phyloP scores from a whole-genome alignment of 306 rosid species.

The Mimosa pudica region DNA sequence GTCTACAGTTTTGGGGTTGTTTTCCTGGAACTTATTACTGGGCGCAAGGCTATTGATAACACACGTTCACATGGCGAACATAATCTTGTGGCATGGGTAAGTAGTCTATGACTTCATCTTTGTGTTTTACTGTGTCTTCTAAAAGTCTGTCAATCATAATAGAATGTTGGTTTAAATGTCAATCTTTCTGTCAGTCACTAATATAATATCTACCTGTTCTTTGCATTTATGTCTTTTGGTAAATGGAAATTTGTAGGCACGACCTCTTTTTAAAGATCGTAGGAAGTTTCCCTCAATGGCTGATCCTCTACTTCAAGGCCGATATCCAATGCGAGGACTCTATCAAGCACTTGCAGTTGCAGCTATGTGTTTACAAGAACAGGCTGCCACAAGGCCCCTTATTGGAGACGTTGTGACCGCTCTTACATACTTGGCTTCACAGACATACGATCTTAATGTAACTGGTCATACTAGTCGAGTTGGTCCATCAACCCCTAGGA shows the following conservation, averaged over 20 bases:
- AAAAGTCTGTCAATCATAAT: not conserved
- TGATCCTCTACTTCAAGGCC: slow-evolving; percentile 77
- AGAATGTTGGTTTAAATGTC: slow-evolving; percentile 19
- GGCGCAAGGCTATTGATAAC: slow-evolving; percentile 76
- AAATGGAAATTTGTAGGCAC: slow-evolving; percentile 50
- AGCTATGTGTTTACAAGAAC: slow-evolving; percentile 86
- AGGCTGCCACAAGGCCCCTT: slow-evolving; percentile 72
- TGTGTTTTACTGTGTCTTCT: not conserved
- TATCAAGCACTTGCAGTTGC: slow-evolving; percentile 84
- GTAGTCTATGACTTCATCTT: slow-evolving; percentile 32
- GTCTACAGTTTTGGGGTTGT: slow-evolving; percentile 88
- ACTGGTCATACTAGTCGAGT: slow-evolving; percentile 57
- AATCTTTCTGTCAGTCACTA: not conserved
- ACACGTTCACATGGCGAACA: slow-evolving; percentile 62
- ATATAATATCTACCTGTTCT: not conserved
- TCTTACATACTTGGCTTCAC: slow-evolving; percentile 72
- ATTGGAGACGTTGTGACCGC: slow-evolving; percentile 82
- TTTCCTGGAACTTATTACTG: slow-evolving; percentile 79
- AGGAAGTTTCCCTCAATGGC: slow-evolving; percentile 69
- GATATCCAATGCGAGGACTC: slow-evolving; percentile 69
- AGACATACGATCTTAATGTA: slow-evolving; percentile 65
- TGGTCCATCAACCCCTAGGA: slow-evolving; percentile 85
- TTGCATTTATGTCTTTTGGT: not conserved
- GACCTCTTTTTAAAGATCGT: slow-evolving; percentile 68
- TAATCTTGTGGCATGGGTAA: slow-evolving; percentile 86